Evolutionary conservation across 345 rosid genomes (phyloP), one percentile per base, ranked within the genome.

Genomic region (Schrenkiella parvula): DNA sequence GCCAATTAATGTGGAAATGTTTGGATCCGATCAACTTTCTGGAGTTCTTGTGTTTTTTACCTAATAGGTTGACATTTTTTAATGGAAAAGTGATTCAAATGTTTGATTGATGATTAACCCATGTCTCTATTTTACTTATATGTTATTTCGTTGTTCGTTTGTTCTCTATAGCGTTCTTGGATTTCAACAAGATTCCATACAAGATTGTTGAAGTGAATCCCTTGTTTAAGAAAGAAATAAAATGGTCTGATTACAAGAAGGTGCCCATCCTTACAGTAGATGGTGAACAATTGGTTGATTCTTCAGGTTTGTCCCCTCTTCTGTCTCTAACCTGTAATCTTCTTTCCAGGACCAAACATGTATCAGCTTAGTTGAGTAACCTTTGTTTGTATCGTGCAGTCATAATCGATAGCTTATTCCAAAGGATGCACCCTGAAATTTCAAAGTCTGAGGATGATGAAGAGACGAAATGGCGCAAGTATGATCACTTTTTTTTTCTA

Each of bases 161-260:
- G 12, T 23, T 3, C 17, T 8, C 4, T n/a, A 65, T 82, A 93
- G 98, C 97, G 3, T 91, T 93, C 81, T 81, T 91, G 87, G 97
- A 95, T 80, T 95, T 77, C 75, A 71, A 91, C 61, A 84, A 83
- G 29, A 87, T 95, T 61, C 90, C 96, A 0, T 89, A 95, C 89
- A 89, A 88, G 82, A 79, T 89, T 68, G 95, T 95, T 80, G 99
- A 91, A 80, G 99, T 91, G 69, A 87, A 91, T 72, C 96, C 97
- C 19, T 82, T 95, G 43, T 85, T 71, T 71, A 95, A 91, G 70
- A 93, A 91, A 69, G 97, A 93, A 83, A 88, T 93, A 58, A 93
- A 89, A 84, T 93, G 95, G 96, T 91, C 97, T 80, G 90, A 88
- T 54, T 91, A 91, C 77, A 89, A 85, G 89, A 93, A 93, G 80